phyloP scores from a whole-genome alignment of 2,329 filamentous ascomycete species.

The Colletotrichum gloeosporioides region DNA sequence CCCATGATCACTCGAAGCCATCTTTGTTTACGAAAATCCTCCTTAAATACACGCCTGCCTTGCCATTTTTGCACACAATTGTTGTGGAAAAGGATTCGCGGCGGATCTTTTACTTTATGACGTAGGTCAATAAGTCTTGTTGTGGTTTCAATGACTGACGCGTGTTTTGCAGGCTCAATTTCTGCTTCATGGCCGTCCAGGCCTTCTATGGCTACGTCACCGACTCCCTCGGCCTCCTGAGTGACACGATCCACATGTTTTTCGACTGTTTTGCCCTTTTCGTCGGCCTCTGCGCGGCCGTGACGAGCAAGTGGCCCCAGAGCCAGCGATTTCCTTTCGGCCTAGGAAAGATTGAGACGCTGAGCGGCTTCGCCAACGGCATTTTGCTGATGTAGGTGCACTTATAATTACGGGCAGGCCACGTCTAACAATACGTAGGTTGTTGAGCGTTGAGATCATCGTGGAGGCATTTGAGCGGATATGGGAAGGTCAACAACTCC shows the following conservation, averaged over 20 bases:
- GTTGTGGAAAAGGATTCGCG: slow-evolving; percentile 90
- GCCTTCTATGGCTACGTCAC: slow-evolving; percentile 93
- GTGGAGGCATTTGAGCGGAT: slow-evolving; percentile 92
- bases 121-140: slow-evolving; percentile 54
- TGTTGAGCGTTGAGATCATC: slow-evolving; percentile 95
- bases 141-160: slow-evolving; percentile 11
- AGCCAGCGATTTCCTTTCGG: slow-evolving; percentile 91
- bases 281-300: slow-evolving; percentile 88
- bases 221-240: slow-evolving; percentile 91
- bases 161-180: slow-evolving; percentile 72
- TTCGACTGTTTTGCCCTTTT: slow-evolving; percentile 94
- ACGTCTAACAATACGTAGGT: slow-evolving; percentile 47
- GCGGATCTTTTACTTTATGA: slow-evolving; percentile 97
- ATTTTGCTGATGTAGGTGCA: slow-evolving; percentile 82
- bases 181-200: slow-evolving; percentile 93
- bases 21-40: slow-evolving; percentile 77
- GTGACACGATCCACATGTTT: slow-evolving; percentile 99
- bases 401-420: rapidly evolving
- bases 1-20: slow-evolving; percentile 46
- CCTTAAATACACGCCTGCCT: slow-evolving; percentile 71
- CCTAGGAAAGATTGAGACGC: slow-evolving; percentile 94
- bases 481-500: slow-evolving; percentile 81
- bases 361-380: slow-evolving; percentile 96
- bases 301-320: slow-evolving; percentile 96
- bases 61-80: slow-evolving; percentile 84